Evolutionary conservation across 192 early-diverging fungal genomes (phyloP), one percentile per base, ranked within the genome.

Genomic region (Umbelopsis ramanniana): DNA sequence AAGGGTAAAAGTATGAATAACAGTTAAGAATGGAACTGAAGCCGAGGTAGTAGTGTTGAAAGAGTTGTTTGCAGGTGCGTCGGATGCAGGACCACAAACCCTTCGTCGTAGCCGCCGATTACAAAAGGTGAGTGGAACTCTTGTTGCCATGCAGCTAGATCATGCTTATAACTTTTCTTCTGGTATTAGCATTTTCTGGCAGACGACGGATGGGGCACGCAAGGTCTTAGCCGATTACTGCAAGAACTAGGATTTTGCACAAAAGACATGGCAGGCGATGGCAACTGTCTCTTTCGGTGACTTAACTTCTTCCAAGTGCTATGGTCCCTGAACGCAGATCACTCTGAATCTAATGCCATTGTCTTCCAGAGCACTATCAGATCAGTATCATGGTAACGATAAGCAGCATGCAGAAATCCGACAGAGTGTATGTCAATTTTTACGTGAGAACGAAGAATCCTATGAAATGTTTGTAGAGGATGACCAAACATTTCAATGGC

Each of bases 221-320:
- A 79, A 2, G 82, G 79, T 40, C 79, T 89, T 21, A 84, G 85
- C 68, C 83, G 83, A 35, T 83, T 84, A 22, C 77, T 91, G 6
- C 84, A 79, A 53, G 72, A 76, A 50, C 57, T 82, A 2, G 80
- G 84, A 22, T 76, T 90, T 35, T 88, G 85, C 46, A 85, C 86
- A 70, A 90, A 90, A 66, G 88, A 90, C 67, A 90, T 91, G 38
- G 79, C 77, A 17, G 91, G 90, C 54, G 91, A 93, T 66, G 90
- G 91, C 60, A 93, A 93, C 81, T 93, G 89, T 67, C 76, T 90
- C 53, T 90, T 90, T 68, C 76, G 88, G 85, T 85, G 83, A 77
- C 17, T 19, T 12, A 15, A 23, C 29, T 74, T 46, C 40, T 46
- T 29, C 14, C 33, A 68, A 50, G 8, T 46, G 14, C 23, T 70